Percentiles rank a stretch among this genome's conserved stretches.
Conservation (phyloP, 2,329 filamentous ascomycete species). For the Fusarium equiseti region DNA sequence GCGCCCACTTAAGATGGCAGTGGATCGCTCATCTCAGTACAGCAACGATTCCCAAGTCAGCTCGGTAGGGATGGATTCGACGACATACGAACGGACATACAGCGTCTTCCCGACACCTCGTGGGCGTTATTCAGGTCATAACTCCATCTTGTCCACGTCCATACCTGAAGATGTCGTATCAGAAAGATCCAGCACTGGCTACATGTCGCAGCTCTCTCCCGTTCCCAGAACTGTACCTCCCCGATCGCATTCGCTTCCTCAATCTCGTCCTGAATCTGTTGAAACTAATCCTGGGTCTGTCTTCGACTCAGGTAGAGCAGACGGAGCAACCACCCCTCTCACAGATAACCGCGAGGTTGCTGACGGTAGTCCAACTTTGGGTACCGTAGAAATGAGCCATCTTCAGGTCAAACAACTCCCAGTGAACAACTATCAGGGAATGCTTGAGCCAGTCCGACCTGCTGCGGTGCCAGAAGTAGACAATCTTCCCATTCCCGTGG, state of each 20-base stretch:
- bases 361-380: slow-evolving; percentile 45
- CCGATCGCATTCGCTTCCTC: slow-evolving; percentile 31
- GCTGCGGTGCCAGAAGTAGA: slow-evolving; percentile 35
- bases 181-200: slow-evolving; percentile 32
- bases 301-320: slow-evolving; percentile 39
- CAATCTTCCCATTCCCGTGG: slow-evolving; percentile 46
- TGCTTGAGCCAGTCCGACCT: slow-evolving; percentile 13
- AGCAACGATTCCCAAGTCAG: slow-evolving; percentile 43
- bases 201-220: slow-evolving; percentile 33
- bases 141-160: slow-evolving; percentile 43
- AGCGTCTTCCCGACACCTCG: slow-evolving; percentile 43
- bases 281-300: slow-evolving; percentile 45
- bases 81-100: slow-evolving; percentile 41
- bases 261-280: slow-evolving; percentile 45
- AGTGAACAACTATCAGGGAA: slow-evolving; percentile 35
- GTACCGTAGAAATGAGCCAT: slow-evolving; percentile 39
- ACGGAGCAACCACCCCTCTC: slow-evolving; percentile 37
- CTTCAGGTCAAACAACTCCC: slow-evolving; percentile 31
- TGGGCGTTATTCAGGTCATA: slow-evolving; percentile 39
- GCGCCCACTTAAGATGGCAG: slow-evolving; percentile 36
- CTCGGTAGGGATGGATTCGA: slow-evolving; percentile 36
- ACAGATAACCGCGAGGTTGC: slow-evolving; percentile 41
- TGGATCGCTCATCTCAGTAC: slow-evolving; percentile 40
- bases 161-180: slow-evolving; percentile 47
- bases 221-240: slow-evolving; percentile 33